phyloP scores from a whole-genome alignment of 2,329 filamentous ascomycete species.

The Fusarium sp. region DNA sequence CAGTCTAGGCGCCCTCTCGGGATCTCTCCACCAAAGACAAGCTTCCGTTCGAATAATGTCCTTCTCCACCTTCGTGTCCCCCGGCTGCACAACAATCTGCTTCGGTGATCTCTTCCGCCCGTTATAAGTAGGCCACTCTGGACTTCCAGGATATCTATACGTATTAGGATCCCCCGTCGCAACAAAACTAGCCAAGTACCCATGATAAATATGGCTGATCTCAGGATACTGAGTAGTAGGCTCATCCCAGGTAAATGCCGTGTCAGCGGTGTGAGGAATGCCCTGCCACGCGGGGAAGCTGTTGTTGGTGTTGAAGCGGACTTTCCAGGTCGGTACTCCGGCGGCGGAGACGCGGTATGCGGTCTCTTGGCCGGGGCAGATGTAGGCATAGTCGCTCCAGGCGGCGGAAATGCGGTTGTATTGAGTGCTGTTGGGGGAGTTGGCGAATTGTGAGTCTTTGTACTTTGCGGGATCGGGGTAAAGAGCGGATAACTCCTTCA shows the following conservation, averaged over 20 bases:
- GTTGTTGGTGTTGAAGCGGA: slow-evolving; percentile 51
- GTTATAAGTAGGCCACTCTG: slow-evolving; percentile 28
- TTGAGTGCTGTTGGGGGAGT: slow-evolving; percentile 53
- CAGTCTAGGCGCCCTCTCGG: slow-evolving; percentile 45
- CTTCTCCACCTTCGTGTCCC: slow-evolving; percentile 44
- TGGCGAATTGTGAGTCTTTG: slow-evolving; percentile 47
- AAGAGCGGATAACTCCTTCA: slow-evolving; percentile 41
- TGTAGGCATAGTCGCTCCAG: slow-evolving; percentile 56
- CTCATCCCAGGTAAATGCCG: slow-evolving; percentile 50
- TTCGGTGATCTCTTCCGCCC: slow-evolving; percentile 4
- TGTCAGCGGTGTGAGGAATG: slow-evolving; percentile 51
- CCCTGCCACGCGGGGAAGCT: slow-evolving; percentile 47
- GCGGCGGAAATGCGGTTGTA: slow-evolving; percentile 56
- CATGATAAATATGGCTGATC: slow-evolving; percentile 49
- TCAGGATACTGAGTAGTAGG: slow-evolving; percentile 47
- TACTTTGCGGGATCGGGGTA: slow-evolving; percentile 49
- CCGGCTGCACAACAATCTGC: slow-evolving; percentile 47
- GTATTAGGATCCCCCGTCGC: slow-evolving; percentile 48
- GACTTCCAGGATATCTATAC: slow-evolving; percentile 30
- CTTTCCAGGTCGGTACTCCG: slow-evolving; percentile 49
- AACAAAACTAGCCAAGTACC: slow-evolving; percentile 51
- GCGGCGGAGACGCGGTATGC: slow-evolving; percentile 49
- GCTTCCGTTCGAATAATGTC: slow-evolving; percentile 46
- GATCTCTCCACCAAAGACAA: slow-evolving; percentile 50
- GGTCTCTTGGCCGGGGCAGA: slow-evolving; percentile 56